Evolutionary conservation across 352 stramenopile genomes (phyloP).

Genomic region (Phytopythium montanum): DNA sequence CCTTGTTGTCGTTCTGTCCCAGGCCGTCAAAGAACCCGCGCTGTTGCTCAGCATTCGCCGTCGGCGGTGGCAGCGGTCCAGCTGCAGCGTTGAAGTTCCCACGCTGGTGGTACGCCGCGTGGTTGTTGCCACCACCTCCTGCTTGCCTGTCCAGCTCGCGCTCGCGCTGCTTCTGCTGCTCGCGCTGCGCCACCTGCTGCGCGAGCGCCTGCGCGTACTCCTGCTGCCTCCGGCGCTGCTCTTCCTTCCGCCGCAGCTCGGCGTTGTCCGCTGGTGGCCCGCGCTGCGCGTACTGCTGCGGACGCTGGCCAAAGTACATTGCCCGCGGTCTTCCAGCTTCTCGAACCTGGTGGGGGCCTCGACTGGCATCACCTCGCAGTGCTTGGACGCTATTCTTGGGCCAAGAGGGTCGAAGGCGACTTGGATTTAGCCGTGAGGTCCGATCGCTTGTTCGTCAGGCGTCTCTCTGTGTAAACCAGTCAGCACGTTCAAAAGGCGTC

Average conservation of each 20-base stretch:
- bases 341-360: neutral
- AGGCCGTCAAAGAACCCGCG: slow-evolving; percentile 41
- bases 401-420: neutral
- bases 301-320: slow-evolving; percentile 13
- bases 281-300: slow-evolving; percentile 25
- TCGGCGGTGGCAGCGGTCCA: slow-evolving; percentile 2
- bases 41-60: slow-evolving; percentile 1
- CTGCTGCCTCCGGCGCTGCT: slow-evolving; percentile 48
- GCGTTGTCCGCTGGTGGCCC: slow-evolving; percentile 20
- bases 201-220: slow-evolving; percentile 54
- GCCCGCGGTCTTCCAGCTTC: neutral
- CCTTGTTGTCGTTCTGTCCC: slow-evolving; percentile 28
- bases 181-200: slow-evolving; percentile 50
- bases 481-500: neutral
- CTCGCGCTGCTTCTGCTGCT: slow-evolving; percentile 46
- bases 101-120: neutral
- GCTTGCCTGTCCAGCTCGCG: slow-evolving; percentile 24
- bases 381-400: slow-evolving; percentile 2
- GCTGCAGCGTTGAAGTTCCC: neutral
- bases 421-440: neutral
- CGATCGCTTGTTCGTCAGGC: neutral
- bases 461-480: neutral
- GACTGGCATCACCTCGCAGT: neutral
- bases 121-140: neutral
- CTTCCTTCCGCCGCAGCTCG: slow-evolving; percentile 32